A percentile compares a stretch with the other conserved stretches of the same genome.
phyloP scores from a whole-genome alignment of 2,329 filamentous ascomycete species.

The Nemania diffusa region DNA sequence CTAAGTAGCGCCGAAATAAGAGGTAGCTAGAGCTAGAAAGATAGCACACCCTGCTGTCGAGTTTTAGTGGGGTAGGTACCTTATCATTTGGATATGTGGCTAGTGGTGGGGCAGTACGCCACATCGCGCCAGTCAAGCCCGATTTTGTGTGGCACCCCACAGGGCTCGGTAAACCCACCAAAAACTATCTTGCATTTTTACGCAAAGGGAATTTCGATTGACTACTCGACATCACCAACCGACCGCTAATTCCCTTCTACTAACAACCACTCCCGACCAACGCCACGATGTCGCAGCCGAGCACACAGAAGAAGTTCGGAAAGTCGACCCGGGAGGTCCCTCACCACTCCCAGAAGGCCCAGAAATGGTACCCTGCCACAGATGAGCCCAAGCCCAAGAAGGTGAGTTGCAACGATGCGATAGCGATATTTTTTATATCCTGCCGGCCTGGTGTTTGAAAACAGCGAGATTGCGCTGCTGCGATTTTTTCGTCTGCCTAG shows the following conservation, averaged over 20 bases:
- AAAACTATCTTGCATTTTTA: slow-evolving; percentile 49
- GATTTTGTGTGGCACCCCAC: slow-evolving; percentile 43
- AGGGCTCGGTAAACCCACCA: slow-evolving; percentile 51
- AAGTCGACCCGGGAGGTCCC: slow-evolving; percentile 94
- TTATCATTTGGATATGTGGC: slow-evolving; percentile 24
- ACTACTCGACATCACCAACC: slow-evolving; percentile 42
- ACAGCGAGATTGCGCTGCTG: slow-evolving; percentile 7
- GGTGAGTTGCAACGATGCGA: slow-evolving; percentile 72
- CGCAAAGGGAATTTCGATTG: slow-evolving; percentile 46
- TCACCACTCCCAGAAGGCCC: slow-evolving; percentile 87
- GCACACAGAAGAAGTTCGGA: slow-evolving; percentile 92
- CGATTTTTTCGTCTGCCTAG: not conserved
- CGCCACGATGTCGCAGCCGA: slow-evolving; percentile 77
- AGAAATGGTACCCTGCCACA: slow-evolving; percentile 99
- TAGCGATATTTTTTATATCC: slow-evolving; percentile 28
- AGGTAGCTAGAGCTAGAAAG: not conserved
- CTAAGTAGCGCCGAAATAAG: not conserved
- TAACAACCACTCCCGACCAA: slow-evolving; percentile 53
- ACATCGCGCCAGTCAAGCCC: slow-evolving; percentile 29
- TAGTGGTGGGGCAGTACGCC: slow-evolving; percentile 25
- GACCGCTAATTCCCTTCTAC: slow-evolving; percentile 43
- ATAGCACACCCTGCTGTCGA: too few relatives aligned
- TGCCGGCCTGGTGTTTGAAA: not conserved
- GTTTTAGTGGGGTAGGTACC: not conserved
- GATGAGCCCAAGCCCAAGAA: slow-evolving; percentile 90